phyloP scores from a whole-genome alignment of 352 stramenopile species.

The Globisporangium middletonii region DNA sequence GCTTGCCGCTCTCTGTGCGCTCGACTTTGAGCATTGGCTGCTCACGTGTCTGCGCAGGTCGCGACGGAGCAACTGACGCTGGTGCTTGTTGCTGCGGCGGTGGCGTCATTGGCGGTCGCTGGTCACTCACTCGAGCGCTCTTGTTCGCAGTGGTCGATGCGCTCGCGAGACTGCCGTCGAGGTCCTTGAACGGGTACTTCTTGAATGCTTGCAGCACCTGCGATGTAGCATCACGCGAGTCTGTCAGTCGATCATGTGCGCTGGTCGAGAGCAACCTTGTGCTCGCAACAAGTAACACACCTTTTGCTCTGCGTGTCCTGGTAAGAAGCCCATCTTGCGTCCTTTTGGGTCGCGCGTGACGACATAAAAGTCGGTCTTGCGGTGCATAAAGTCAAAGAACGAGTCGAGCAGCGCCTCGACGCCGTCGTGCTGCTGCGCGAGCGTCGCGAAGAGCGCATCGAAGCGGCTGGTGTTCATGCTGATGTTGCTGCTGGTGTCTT shows the following conservation, averaged over 20 bases:
- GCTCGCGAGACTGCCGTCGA: slow-evolving; percentile 24
- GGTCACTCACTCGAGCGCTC: neutral
- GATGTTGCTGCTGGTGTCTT: too few relatives aligned
- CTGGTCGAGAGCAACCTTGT: neutral
- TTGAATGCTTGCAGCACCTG: slow-evolving; percentile 56
- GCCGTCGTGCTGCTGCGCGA: slow-evolving; percentile 91
- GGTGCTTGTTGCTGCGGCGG: neutral
- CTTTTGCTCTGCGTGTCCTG: slow-evolving; percentile 55
- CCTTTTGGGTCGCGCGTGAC: slow-evolving; percentile 41
- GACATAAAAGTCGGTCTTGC: slow-evolving; percentile 98
- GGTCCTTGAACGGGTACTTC: slow-evolving; percentile 53
- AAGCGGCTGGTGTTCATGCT: slow-evolving; percentile 35
- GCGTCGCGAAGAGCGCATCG: slow-evolving; percentile 88
- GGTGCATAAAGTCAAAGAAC: slow-evolving; percentile 96
- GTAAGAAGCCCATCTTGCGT: slow-evolving; percentile 58
- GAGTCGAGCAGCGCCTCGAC: slow-evolving; percentile 96
- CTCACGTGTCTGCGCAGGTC: neutral
- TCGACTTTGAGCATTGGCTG: slow-evolving; percentile 12
- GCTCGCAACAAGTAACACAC: slow-evolving; percentile 7
- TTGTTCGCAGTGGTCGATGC: neutral
- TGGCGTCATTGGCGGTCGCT: neutral
- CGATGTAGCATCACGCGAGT: neutral
- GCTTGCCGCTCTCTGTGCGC: slow-evolving; percentile 60
- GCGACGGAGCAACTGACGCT: neutral
- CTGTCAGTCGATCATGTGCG: neutral